These are phyloP conservation scores for Leccinum griseonigrum DNA, from an alignment of 1,284 basidiomycete species.

Conservation along the genomic window DNA sequence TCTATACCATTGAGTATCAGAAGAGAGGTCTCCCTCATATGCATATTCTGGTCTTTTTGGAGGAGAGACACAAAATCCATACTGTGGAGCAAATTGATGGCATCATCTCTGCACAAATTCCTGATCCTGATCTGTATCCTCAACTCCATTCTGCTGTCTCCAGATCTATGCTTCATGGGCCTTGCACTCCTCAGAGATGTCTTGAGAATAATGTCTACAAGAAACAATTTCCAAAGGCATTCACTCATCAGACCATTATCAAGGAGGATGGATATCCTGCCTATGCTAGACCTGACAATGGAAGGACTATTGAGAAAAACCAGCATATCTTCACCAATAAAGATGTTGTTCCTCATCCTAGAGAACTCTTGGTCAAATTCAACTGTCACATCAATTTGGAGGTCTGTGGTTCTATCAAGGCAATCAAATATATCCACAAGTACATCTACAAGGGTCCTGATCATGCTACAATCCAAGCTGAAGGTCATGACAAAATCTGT, in stretches of 20 bases:
- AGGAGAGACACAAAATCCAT: constrained; percentile 3
- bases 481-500: constrained; percentile 5
- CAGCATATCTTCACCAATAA: constrained; percentile 3
- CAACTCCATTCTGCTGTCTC: background rate
- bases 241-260: constrained; percentile 1
- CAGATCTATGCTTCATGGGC: constrained; percentile 12
- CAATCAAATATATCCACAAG: constrained; percentile 43
- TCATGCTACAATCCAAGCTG: constrained; percentile 20
- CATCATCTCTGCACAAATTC: constrained; percentile 6
- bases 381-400: constrained; percentile 51
- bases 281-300: constrained; percentile 12
- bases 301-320: constrained; percentile 3
- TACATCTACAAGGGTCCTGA: constrained; percentile 45
- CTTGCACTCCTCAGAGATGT: constrained; percentile 10
- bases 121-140: background rate
- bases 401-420: constrained; percentile 25
- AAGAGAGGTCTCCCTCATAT: constrained; percentile 19
- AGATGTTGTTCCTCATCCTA: constrained; percentile 7
- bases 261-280: constrained; percentile 14
- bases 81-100: background rate
- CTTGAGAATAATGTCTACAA: constrained; percentile 6
- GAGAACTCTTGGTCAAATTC: constrained; percentile 21
- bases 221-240: constrained; percentile 8
- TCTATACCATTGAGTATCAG: constrained; percentile 18
- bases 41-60: background rate